Evolutionary conservation across 2,329 filamentous ascomycete species (phyloP), one percentile per base, ranked within the genome.

Genomic region (Apiospora koreana): DNA sequence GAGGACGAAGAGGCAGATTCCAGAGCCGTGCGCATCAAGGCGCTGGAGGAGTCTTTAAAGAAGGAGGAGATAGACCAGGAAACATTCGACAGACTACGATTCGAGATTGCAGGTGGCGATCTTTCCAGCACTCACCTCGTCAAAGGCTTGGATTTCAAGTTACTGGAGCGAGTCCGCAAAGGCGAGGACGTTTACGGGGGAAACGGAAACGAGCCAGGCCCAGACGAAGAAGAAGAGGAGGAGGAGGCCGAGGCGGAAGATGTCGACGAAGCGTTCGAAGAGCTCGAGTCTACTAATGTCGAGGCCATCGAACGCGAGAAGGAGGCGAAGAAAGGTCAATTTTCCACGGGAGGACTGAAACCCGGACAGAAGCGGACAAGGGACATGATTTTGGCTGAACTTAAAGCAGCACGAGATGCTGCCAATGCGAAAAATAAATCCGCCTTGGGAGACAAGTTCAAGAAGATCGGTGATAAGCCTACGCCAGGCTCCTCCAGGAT

Each of bases 61-160:
- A 85, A 94, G 62, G 93, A 93, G 65, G 90, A 97, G 81, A 94
- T 98, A 73, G 93, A 97, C 74, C 87, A 90, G 74, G 88, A 87
- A 66, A 94, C 91, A 0, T 97, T 97, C 79, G 91, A 95, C 76
- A 90, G 87, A 75, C 80, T 95, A 50, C 86, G 92, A 43, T 88
- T 88, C 73, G 88, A 97, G 75, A 94, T 98, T 69, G 89, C 94
- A 0, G 95, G 94, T 3, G 95, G 95, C 9, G 93, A 97, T 79
- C 82, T 95, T 28, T 85, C 85, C 18, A 94, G 90, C 75, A 97
- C 94, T 18, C 94, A 97, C 85, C 82, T 98, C 74, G 92, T 98
- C 65, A 98, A 98, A 79, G 96, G 96, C 0, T 82, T 99, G 67
- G 96, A 99, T 81, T 93, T 94, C 79, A 92, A 93, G 79, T 84